phyloP scores from a whole-genome alignment of 2,329 filamentous ascomycete genomes.

The Cytospora schulzeri region DNA sequence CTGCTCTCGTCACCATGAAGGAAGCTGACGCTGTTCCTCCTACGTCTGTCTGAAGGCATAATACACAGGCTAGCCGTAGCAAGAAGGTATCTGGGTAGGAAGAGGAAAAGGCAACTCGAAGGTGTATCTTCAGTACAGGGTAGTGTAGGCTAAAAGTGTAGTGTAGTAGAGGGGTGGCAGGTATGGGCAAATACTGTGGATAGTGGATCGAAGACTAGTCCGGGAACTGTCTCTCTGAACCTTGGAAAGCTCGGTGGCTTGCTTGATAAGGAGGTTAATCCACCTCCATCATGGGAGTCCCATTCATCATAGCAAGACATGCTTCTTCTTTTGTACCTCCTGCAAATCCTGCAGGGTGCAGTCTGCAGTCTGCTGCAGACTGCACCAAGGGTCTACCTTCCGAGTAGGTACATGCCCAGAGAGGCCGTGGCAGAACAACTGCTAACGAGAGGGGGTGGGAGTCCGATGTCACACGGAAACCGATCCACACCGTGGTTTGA shows the following conservation, averaged over 20 bases:
- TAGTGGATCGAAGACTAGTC: background rate
- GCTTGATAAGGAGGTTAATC: background rate
- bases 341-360: background rate
- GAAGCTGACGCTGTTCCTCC: constrained; percentile 16
- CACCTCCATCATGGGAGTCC: background rate
- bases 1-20: constrained; percentile 18
- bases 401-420: background rate
- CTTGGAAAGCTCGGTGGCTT: background rate
- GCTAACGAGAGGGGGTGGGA: background rate
- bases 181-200: background rate
- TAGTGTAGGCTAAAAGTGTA: background rate
- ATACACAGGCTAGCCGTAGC: background rate
- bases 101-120: background rate
- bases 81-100: background rate
- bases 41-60: constrained; percentile 23
- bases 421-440: constrained; percentile 7
- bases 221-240: background rate
- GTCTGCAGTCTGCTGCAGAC: constrained; percentile 14
- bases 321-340: constrained; percentile 19
- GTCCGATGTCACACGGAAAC: background rate
- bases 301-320: constrained; percentile 3
- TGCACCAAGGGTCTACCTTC: constrained; percentile 14
- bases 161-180: background rate
- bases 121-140: background rate
- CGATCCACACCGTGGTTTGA: background rate